A percentile compares a stretch with the other conserved stretches of the same genome.
phyloP scores from a whole-genome alignment of 2,329 filamentous ascomycete genomes.

The Aspergillus flavus region DNA sequence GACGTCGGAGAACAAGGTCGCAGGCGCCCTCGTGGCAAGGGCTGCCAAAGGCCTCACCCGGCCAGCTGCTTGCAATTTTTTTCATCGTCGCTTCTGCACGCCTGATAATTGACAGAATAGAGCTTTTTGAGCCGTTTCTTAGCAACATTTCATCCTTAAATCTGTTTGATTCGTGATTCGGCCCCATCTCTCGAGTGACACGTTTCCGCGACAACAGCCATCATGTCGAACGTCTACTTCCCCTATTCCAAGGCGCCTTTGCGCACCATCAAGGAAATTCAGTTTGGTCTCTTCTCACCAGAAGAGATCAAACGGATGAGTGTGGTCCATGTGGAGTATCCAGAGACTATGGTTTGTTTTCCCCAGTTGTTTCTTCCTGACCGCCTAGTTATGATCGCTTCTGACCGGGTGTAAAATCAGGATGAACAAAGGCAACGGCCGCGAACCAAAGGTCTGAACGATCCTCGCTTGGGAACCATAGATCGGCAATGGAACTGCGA shows the following conservation, averaged over 20 bases:
- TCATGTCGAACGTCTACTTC: slow-evolving; percentile 91
- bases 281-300: slow-evolving; percentile 95
- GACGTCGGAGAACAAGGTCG: slow-evolving; percentile 42
- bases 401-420: slow-evolving; percentile 36
- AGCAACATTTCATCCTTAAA: slow-evolving; percentile 15
- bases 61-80: slow-evolving; percentile 41
- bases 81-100: slow-evolving; percentile 33
- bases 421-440: slow-evolving; percentile 91
- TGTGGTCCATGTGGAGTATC: slow-evolving; percentile 92
- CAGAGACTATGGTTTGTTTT: slow-evolving; percentile 83
- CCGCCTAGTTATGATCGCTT: slow-evolving; percentile 10
- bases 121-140: slow-evolving; percentile 5
- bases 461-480: slow-evolving; percentile 93
- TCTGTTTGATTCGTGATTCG: slow-evolving; percentile 12
- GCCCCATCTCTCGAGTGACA: slow-evolving; percentile 15
- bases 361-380: slow-evolving; percentile 10
- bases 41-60: slow-evolving; percentile 50
- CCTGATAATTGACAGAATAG: slow-evolving; percentile 14
- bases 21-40: slow-evolving; percentile 52
- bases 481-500: slow-evolving; percentile 94
- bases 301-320: slow-evolving; percentile 99
- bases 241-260: slow-evolving; percentile 91
- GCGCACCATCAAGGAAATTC: slow-evolving; percentile 98
- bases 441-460: slow-evolving; percentile 88
- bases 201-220: slow-evolving; percentile 46